Evolutionary conservation across 2,329 filamentous ascomycete genomes (phyloP).

Genomic region (Sarocladiaceae sp.): DNA sequence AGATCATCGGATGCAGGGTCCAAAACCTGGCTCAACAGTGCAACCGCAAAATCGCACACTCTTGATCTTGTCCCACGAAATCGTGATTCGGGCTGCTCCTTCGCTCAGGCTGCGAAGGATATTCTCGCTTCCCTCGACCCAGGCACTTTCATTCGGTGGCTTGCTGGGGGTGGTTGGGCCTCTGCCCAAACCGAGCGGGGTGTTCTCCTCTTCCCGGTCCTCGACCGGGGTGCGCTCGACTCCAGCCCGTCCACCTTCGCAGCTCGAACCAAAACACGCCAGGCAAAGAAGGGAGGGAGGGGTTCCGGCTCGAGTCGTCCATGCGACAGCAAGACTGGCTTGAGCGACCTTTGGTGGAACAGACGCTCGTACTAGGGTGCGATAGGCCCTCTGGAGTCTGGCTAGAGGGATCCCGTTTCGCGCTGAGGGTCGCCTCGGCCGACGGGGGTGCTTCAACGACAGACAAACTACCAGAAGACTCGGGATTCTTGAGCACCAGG

Average conservation of each 20-base stretch:
- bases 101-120: too few species aligned
- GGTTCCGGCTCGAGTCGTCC: too few species aligned
- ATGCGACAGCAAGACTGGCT: slow-evolving; percentile 2
- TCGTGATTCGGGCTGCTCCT: too few species aligned
- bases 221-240: slow-evolving; percentile 4
- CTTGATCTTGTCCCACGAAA: too few species aligned
- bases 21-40: too few species aligned
- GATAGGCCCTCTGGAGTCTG: not conserved
- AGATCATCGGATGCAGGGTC: slow-evolving; percentile 4
- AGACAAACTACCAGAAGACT: too few species aligned
- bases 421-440: not conserved
- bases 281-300: slow-evolving; percentile 2
- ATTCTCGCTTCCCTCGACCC: too few species aligned
- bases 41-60: too few species aligned
- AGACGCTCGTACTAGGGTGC: slow-evolving; percentile 1
- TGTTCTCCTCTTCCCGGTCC: slow-evolving; percentile 2
- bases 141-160: slow-evolving; percentile 1
- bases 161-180: slow-evolving; percentile 8
- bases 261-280: too few species aligned
- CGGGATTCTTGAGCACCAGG: too few species aligned
- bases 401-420: slow-evolving; percentile 5
- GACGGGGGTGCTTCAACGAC: not conserved
- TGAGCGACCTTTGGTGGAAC: not conserved
- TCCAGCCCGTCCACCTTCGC: not conserved
- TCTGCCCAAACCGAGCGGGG: slow-evolving; percentile 1